Evolutionary conservation across 2,329 filamentous ascomycete species (phyloP).

Genomic region (Nemania bipapillata): DNA sequence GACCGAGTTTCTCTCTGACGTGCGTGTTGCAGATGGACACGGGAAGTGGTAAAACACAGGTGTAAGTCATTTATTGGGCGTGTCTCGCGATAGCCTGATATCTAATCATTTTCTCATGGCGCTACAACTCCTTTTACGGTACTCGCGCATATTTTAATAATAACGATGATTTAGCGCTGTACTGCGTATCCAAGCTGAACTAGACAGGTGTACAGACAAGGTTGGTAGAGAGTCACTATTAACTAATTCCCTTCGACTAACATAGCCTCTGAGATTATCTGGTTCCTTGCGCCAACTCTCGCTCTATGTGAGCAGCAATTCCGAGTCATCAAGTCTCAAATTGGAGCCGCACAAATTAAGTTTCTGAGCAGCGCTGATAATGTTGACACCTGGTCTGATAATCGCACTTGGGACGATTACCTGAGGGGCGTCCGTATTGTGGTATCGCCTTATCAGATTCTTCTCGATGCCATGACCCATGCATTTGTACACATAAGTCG

Average conservation of each 20-base stretch:
- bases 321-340: constrained; percentile 67
- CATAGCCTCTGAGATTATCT: constrained; percentile 64
- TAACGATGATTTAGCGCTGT: constrained; percentile 64
- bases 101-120: neutral
- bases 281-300: constrained; percentile 79
- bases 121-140: neutral
- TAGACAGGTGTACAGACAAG: constrained; percentile 67
- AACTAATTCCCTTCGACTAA: neutral
- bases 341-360: constrained; percentile 68
- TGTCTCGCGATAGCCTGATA: neutral
- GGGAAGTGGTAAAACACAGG: constrained; percentile 80
- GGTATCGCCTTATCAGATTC: constrained; percentile 79
- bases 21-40: constrained; percentile 74
- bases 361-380: constrained; percentile 75
- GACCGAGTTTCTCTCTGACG: constrained; percentile 13
- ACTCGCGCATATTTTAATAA: neutral
- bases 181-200: constrained; percentile 72
- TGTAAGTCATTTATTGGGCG: constrained; percentile 62
- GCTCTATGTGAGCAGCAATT: constrained; percentile 74
- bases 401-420: constrained; percentile 73
- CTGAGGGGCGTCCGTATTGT: constrained; percentile 75
- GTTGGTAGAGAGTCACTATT: constrained; percentile 52
- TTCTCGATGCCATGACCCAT: constrained; percentile 78
- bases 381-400: constrained; percentile 77
- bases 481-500: constrained; percentile 74